Conservation (phyloP, 495 filamentous ascomycete genomes). For the Neurospora cerealis region DNA sequence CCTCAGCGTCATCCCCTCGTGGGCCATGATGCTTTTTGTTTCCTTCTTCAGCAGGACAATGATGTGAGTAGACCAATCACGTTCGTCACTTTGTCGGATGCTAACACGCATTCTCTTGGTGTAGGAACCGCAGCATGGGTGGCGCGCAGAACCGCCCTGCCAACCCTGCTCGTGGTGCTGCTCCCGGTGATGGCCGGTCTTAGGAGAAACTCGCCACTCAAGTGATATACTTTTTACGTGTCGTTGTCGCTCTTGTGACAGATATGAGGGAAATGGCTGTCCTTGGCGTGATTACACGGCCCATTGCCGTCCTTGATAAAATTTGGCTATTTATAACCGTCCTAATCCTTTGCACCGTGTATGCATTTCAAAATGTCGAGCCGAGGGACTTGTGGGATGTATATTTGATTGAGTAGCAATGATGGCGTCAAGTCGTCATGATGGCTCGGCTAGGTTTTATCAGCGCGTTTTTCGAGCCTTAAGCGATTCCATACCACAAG, state of each 20-base stretch:
- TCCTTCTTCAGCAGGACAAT: slow-evolving; percentile 71
- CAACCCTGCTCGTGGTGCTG: slow-evolving; percentile 14
- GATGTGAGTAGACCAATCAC: slow-evolving; percentile 56
- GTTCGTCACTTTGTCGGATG: not conserved
- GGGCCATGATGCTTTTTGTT: slow-evolving; percentile 68
- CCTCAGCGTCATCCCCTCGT: slow-evolving; percentile 47
- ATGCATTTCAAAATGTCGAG: too few relatives aligned
- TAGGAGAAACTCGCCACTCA: not conserved
- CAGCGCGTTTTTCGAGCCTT: slow-evolving; percentile 1
- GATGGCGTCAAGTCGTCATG: not conserved
- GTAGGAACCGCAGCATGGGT: slow-evolving; percentile 23
- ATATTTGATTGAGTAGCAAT: too few relatives aligned
- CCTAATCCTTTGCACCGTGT: too few relatives aligned
- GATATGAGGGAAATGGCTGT: not conserved
- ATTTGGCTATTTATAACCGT: too few relatives aligned
- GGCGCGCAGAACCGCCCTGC: slow-evolving; percentile 6
- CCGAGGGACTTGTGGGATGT: too few relatives aligned
- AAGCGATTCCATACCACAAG: not conserved
- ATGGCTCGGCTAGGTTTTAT: not conserved
- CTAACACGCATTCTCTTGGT: slow-evolving; percentile 13
- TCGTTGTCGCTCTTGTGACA: not conserved
- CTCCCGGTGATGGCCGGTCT: slow-evolving; percentile 14
- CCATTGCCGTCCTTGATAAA: not conserved
- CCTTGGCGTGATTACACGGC: not conserved
- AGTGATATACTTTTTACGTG: accelerated